Evolutionary conservation across 2,329 filamentous ascomycete genomes (phyloP).

Genomic region (Diaporthe capsici): DNA sequence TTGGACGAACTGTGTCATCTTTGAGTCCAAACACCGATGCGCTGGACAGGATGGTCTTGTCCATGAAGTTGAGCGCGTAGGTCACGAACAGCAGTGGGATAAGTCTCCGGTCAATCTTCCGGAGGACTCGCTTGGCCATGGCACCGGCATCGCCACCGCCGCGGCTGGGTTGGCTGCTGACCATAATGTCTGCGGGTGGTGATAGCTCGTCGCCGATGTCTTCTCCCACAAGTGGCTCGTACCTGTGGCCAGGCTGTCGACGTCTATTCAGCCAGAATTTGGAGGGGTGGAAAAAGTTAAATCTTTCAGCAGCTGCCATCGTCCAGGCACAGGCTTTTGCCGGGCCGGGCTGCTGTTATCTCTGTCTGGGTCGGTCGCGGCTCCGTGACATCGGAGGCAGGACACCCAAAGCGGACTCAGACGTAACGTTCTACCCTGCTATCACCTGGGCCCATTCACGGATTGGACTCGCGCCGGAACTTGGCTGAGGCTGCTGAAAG

Average conservation of each 20-base stretch:
- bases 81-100: conserved; percentile 70
- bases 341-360: conserved; percentile 29
- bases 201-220: conserved; percentile 30
- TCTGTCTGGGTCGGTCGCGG: conserved; percentile 1
- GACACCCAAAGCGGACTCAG: neutral
- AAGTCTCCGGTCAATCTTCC: conserved; percentile 69
- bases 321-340: conserved; percentile 13
- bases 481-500: neutral
- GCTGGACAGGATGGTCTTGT: conserved; percentile 70
- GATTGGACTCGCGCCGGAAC: neutral
- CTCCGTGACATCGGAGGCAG: conserved; percentile 17
- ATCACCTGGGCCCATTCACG: neutral
- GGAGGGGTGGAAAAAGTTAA: neutral
- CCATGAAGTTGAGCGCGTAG: conserved; percentile 73
- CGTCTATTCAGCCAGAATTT: neutral
- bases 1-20: conserved; percentile 57
- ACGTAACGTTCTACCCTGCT: conserved; percentile 36
- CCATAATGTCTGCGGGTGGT: conserved; percentile 23
- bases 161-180: conserved; percentile 17
- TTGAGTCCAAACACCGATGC: conserved; percentile 70
- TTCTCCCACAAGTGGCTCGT: conserved; percentile 19
- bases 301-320: conserved; percentile 31
- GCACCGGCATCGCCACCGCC: conserved; percentile 39
- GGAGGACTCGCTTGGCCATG: conserved; percentile 56
- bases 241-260: conserved; percentile 6